These are phyloP conservation scores for Trifolium fragiferum DNA, from an alignment of 306 rosid species.

Conservation along the genomic window DNA sequence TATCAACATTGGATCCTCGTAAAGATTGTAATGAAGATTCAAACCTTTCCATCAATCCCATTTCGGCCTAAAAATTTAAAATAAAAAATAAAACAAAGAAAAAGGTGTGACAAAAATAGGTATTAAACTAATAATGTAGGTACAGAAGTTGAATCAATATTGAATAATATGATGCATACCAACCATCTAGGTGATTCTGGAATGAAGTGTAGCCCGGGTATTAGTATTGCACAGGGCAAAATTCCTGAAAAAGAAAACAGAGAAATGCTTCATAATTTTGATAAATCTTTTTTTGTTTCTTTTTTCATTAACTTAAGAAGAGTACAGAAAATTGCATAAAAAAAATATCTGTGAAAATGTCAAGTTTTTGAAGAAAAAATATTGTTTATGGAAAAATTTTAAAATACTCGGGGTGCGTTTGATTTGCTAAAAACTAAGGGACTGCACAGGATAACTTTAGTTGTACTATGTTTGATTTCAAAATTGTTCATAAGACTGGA, in stretches of 20 bases:
- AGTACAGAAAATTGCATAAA: neutral
- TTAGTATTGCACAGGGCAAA: conserved; percentile 67
- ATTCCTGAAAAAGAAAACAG: conserved; percentile 53
- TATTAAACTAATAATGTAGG: neutral
- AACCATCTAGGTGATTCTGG: conserved; percentile 96
- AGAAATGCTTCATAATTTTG: neutral
- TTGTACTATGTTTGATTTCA: no score
- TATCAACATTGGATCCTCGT: conserved; percentile 69
- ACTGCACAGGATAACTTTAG: no score
- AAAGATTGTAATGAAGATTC: conserved; percentile 71
- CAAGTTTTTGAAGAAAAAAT: no score
- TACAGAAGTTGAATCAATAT: neutral
- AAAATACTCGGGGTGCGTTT: no score
- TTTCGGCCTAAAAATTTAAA: conserved; percentile 59
- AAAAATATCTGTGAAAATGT: no score
- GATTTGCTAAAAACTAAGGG: no score
- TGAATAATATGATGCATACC: conserved; percentile 55
- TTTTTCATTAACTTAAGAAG: neutral
- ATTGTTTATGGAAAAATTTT: no score
- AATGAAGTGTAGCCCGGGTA: conserved; percentile 72
- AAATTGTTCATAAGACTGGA: no score
- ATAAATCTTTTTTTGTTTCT: neutral
- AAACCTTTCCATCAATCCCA: conserved; percentile 71
- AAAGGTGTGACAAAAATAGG: conserved; percentile 2
- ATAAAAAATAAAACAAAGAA: neutral